Conservation (phyloP, 2,329 filamentous ascomycete species). For the Zelopaecilomyces penicillatus region DNA sequence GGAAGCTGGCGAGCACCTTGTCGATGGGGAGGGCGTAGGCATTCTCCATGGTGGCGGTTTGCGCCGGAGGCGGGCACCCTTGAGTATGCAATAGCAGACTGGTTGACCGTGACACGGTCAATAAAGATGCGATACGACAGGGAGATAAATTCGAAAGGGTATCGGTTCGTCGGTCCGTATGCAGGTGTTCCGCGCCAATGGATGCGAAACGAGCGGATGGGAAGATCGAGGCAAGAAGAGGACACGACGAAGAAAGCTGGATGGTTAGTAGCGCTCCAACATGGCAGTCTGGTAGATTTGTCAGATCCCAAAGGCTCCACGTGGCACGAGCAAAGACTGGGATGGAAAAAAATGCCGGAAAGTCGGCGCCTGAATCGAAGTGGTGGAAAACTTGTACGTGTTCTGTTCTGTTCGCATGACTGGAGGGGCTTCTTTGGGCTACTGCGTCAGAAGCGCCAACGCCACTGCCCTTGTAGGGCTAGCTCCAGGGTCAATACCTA, state of each 20-base stretch:
- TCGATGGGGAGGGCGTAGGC: slow-evolving; percentile 51
- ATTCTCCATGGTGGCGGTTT: slow-evolving; percentile 45
- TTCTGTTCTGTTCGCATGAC: slow-evolving; percentile 13
- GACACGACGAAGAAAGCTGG: slow-evolving; percentile 7
- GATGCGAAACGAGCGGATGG: slow-evolving; percentile 5
- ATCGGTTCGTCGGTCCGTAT: slow-evolving; percentile 3
- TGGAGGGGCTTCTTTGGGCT: slow-evolving; percentile 9
- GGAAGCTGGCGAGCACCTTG: slow-evolving; percentile 51
- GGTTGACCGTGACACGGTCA: not conserved
- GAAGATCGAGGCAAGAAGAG: slow-evolving; percentile 9
- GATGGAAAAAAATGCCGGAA: slow-evolving; percentile 5
- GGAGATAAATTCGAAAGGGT: not conserved
- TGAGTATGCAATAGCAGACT: not conserved
- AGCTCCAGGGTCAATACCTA: slow-evolving; percentile 9
- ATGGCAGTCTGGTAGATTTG: slow-evolving; percentile 18
- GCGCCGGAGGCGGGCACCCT: slow-evolving; percentile 8
- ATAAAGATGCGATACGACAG: slow-evolving; percentile 3
- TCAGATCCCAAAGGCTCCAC: slow-evolving; percentile 21
- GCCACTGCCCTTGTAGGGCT: slow-evolving; percentile 9
- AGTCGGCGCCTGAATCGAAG: not conserved
- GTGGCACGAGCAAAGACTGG: slow-evolving; percentile 14
- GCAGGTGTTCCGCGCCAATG: not conserved
- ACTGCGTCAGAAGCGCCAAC: slow-evolving; percentile 5
- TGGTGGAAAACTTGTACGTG: slow-evolving; percentile 18
- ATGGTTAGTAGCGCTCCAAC: slow-evolving; percentile 14